These are phyloP conservation scores for Psilocybe cubensis DNA, from an alignment of 768 basidiomycete species.

Conservation along the genomic window DNA sequence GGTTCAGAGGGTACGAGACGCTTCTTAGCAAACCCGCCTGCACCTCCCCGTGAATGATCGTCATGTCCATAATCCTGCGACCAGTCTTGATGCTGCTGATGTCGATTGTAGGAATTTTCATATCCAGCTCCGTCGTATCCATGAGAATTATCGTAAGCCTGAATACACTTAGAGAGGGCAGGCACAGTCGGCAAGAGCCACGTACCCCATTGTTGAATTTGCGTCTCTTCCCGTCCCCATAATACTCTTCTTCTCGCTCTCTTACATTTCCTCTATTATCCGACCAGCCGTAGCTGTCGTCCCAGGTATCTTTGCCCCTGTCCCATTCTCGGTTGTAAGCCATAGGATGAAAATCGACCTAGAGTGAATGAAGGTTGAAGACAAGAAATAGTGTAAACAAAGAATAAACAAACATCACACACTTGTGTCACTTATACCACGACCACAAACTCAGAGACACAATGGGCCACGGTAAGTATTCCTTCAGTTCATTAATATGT, in stretches of 20 bases:
- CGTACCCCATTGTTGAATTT: slow-evolving; percentile 80
- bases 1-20: slow-evolving; percentile 83
- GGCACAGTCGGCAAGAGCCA: slow-evolving; percentile 16
- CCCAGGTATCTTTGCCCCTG: slow-evolving; percentile 70
- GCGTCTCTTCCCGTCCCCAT: slow-evolving; percentile 74
- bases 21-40: slow-evolving; percentile 62
- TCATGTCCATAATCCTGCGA: slow-evolving; percentile 53
- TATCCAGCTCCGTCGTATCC: slow-evolving; percentile 11
- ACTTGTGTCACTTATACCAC: slow-evolving; percentile 27
- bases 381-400: slow-evolving; percentile 39
- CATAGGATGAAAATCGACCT: slow-evolving; percentile 45
- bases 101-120: slow-evolving; percentile 31
- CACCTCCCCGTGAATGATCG: slow-evolving; percentile 51
- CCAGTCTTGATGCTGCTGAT: slow-evolving; percentile 42
- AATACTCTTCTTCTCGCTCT: slow-evolving; percentile 70
- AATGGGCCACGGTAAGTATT: slow-evolving; percentile 60
- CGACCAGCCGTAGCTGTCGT: slow-evolving; percentile 47
- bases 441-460: slow-evolving; percentile 11
- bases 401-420: slow-evolving; percentile 36
- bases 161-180: slow-evolving; percentile 22
- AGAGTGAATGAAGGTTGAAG: slow-evolving; percentile 25
- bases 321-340: slow-evolving; percentile 89
- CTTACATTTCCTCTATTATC: slow-evolving; percentile 44
- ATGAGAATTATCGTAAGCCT: slow-evolving; percentile 58
- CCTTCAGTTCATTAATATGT: slow-evolving; percentile 5